A percentile compares a stretch with the other conserved stretches of the same genome.
phyloP scores from a whole-genome alignment of 805 yeast species.

The Cephaloascus albidus region DNA sequence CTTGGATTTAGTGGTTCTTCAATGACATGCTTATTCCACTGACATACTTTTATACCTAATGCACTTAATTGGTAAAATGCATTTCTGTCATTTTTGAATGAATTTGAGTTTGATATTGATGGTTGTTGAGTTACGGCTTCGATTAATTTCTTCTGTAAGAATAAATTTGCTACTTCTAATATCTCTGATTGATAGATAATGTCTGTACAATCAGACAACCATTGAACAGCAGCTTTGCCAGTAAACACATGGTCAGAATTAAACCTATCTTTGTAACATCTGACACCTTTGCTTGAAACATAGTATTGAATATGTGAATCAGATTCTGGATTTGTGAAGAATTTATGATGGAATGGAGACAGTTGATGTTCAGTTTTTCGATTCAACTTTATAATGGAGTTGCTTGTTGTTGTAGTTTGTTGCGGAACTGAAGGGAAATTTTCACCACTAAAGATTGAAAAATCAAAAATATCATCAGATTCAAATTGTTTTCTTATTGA shows the following conservation, averaged over 20 bases:
- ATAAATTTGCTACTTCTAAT: constrained; percentile 37
- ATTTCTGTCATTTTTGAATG: constrained; percentile 22
- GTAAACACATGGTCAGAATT: constrained; percentile 45
- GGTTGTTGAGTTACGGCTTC: constrained; percentile 29
- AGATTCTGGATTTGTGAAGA: constrained; percentile 83
- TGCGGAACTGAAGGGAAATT: constrained; percentile 4
- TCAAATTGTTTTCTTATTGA: constrained; percentile 20
- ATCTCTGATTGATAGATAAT: constrained; percentile 46
- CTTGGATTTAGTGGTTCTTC: neutral
- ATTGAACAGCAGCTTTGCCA: constrained; percentile 75
- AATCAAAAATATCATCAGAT: constrained; percentile 4
- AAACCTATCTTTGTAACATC: constrained; percentile 39
- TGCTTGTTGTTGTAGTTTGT: neutral
- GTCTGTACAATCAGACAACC: constrained; percentile 89
- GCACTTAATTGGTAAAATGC: constrained; percentile 33
- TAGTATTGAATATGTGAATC: constrained; percentile 77
- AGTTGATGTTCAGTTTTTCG: neutral
- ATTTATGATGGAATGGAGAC: constrained; percentile 68
- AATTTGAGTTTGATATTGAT: constrained; percentile 16
- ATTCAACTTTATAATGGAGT: neutral
- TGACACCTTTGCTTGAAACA: constrained; percentile 53
- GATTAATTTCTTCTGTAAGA: constrained; percentile 38
- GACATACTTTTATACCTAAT: constrained; percentile 28
- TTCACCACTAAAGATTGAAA: neutral
- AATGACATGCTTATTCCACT: constrained; percentile 15